Evolutionary conservation across 73 alveolate genomes (phyloP).

Genomic region (Breviolum minutum): DNA sequence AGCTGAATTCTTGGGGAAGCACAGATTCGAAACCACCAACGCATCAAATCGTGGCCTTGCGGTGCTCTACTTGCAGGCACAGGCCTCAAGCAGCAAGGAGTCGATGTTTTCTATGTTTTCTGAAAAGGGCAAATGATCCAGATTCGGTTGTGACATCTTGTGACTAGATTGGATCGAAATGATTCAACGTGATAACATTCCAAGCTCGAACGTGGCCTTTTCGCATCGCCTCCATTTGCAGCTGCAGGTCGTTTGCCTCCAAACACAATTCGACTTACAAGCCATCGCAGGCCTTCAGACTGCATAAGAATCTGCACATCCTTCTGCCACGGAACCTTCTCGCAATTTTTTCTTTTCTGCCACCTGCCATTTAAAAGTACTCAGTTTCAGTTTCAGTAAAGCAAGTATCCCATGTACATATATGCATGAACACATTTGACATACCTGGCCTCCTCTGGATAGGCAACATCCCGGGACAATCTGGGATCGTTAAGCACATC

Average conservation of each 20-base stretch:
- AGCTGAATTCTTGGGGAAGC: not conserved
- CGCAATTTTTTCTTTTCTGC: constrained; percentile 75
- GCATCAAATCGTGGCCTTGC: not conserved
- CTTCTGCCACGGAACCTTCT: constrained; percentile 10
- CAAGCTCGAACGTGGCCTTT: not conserved
- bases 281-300: not conserved
- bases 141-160: no score
- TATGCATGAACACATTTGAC: not conserved
- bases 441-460: constrained; percentile 42
- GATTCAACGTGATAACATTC: not conserved
- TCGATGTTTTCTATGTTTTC: not conserved
- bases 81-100: not conserved
- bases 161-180: not conserved
- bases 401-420: not conserved
- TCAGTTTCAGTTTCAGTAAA: not conserved
- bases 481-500: constrained; percentile 87
- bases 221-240: constrained; percentile 3
- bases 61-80: not conserved
- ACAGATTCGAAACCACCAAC: not conserved
- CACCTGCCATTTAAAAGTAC: not conserved
- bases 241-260: constrained; percentile 50
- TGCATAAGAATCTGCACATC: no score
- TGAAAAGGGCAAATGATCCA: no score
- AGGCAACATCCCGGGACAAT: constrained; percentile 43
- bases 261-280: not conserved